Conservation (phyloP, 2,329 filamentous ascomycete species). For the Alternaria atra region DNA sequence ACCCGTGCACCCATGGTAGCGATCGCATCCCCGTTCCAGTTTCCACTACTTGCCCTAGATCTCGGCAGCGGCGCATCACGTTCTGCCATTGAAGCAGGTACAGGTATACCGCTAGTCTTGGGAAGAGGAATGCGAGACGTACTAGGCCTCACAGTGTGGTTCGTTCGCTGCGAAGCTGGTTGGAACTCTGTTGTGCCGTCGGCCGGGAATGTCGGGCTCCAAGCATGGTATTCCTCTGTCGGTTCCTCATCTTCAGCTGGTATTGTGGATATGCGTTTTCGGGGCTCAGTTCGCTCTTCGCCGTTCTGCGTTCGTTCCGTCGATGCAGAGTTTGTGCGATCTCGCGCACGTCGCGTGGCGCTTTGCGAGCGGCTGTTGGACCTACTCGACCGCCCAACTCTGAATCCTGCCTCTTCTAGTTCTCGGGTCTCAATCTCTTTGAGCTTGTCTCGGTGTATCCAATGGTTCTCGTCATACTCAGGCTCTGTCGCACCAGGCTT, state of each 20-base stretch:
- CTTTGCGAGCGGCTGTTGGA: constrained; percentile 51
- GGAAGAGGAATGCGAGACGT: constrained; percentile 87
- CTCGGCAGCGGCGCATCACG: constrained; percentile 75
- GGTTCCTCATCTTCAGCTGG: constrained; percentile 57
- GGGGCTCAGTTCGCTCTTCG: constrained; percentile 41
- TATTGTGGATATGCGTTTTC: constrained; percentile 49
- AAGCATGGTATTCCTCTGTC: constrained; percentile 51
- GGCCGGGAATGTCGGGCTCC: constrained; percentile 75
- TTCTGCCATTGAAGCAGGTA: constrained; percentile 75
- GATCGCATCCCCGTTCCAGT: constrained; percentile 67
- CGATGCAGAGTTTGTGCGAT: constrained; percentile 46
- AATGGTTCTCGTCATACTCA: constrained; percentile 70
- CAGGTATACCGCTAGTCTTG: constrained; percentile 79
- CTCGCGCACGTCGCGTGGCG: constrained; percentile 35
- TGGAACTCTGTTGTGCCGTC: constrained; percentile 74
- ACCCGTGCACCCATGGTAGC: constrained; percentile 70
- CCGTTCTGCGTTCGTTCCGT: constrained; percentile 32
- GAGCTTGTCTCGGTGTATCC: constrained; percentile 87
- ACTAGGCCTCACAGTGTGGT: constrained; percentile 63
- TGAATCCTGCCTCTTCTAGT: constrained; percentile 79
- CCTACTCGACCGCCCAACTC: constrained; percentile 57
- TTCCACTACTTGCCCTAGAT: constrained; percentile 64
- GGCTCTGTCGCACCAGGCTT: constrained; percentile 26
- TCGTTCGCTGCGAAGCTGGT: constrained; percentile 54
- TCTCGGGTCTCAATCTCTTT: constrained; percentile 83